phyloP scores from a whole-genome alignment of 2,329 filamentous ascomycete species.

The Talaromyces funiculosus region DNA sequence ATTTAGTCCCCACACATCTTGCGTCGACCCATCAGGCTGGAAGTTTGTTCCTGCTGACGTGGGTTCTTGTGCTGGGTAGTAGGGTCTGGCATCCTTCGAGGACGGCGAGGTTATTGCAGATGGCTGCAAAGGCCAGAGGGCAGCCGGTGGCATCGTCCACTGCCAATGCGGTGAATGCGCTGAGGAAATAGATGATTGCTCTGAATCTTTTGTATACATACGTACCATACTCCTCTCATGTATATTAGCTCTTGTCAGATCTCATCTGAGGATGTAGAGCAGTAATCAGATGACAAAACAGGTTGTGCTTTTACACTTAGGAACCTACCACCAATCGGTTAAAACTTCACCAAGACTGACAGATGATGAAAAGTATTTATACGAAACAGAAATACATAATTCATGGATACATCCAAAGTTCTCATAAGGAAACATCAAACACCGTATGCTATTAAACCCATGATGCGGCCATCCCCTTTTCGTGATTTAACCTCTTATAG shows the following conservation, averaged over 20 bases:
- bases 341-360: neutral
- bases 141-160: conserved; percentile 23
- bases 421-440: neutral
- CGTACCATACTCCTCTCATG: conserved; percentile 17
- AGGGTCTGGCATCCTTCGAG: conserved; percentile 67
- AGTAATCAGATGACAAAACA: neutral
- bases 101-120: conserved; percentile 54
- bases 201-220: neutral
- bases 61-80: conserved; percentile 71
- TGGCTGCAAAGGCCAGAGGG: conserved; percentile 34
- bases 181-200: conserved; percentile 16
- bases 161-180: conserved; percentile 21
- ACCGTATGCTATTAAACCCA: neutral
- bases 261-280: neutral
- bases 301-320: neutral
- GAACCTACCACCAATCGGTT: neutral
- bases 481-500: neutral
- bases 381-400: neutral
- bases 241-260: neutral
- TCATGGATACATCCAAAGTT: neutral
- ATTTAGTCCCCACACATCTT: conserved; percentile 83
- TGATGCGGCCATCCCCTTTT: neutral
- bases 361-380: neutral
- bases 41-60: conserved; percentile 75
- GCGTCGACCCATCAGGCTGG: conserved; percentile 92